phyloP scores from a whole-genome alignment of 2,329 filamentous ascomycete genomes.

The Aspergillus luchuensis region DNA sequence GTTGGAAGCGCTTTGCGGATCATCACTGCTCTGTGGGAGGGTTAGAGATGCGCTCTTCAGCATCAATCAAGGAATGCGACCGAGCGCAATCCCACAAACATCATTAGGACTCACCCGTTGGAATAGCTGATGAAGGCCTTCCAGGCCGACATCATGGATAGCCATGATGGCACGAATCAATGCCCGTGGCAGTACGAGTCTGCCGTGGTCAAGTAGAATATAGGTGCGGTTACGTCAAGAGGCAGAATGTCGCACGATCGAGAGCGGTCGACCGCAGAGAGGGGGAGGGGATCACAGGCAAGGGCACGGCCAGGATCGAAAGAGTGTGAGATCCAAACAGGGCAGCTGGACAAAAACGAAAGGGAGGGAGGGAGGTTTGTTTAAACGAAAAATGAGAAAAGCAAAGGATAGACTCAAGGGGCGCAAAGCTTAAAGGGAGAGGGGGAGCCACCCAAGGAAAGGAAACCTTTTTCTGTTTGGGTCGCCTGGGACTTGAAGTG shows the following conservation, averaged over 20 bases:
- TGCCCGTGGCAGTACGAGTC: background rate
- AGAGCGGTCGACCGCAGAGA: background rate
- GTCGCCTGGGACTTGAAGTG: background rate
- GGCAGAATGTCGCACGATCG: background rate
- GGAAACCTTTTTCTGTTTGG: slow-evolving; percentile 5
- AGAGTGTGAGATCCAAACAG: background rate
- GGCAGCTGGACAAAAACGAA: background rate
- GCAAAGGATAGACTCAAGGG: slow-evolving; percentile 8
- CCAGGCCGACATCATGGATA: slow-evolving; percentile 18
- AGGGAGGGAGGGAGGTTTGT: background rate
- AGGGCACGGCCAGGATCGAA: background rate
- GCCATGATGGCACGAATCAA: slow-evolving; percentile 18
- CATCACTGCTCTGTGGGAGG: slow-evolving; percentile 8
- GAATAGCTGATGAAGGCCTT: slow-evolving; percentile 22
- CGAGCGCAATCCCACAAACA: background rate
- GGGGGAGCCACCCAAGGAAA: slow-evolving; percentile 6
- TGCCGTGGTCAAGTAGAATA: background rate
- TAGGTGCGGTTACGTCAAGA: background rate
- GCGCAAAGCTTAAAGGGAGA: slow-evolving; percentile 10
- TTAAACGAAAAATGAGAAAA: slow-evolving; percentile 9
- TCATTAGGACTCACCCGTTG: slow-evolving; percentile 21
- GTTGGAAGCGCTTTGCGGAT: slow-evolving; percentile 29
- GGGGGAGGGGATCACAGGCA: background rate
- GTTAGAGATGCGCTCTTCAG: slow-evolving; percentile 6
- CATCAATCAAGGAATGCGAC: background rate